Conservation (phyloP, 176 grass and related monocot genomes). For the Alloteropsis semialata region DNA sequence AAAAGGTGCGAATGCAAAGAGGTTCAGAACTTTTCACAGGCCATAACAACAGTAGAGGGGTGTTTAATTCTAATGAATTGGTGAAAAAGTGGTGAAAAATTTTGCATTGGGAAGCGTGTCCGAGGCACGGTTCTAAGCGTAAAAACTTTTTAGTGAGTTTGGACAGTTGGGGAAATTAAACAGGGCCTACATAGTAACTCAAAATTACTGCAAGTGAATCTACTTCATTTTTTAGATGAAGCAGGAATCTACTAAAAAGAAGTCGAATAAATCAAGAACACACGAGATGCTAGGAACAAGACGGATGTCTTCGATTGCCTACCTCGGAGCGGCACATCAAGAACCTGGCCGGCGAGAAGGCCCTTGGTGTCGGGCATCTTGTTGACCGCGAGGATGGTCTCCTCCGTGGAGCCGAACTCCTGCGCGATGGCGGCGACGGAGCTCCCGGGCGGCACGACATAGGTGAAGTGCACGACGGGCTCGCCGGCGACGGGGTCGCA, state of each 20-base stretch:
- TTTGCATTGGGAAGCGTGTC: too few relatives aligned
- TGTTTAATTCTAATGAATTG: too few relatives aligned
- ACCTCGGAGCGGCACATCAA: constrained; percentile 91
- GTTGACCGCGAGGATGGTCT: constrained; percentile 50
- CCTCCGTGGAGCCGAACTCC: constrained; percentile 55
- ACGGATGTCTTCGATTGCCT: background rate
- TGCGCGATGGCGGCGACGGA: constrained; percentile 52
- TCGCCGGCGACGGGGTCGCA: constrained; percentile 59
- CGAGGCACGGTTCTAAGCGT: too few relatives aligned
- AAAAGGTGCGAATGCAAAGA: background rate
- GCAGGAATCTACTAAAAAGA: background rate
- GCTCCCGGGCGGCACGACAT: constrained; percentile 52
- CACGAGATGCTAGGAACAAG: background rate
- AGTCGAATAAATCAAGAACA: background rate
- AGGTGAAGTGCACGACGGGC: constrained; percentile 66
- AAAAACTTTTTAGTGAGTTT: too few relatives aligned
- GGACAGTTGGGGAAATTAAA: too few relatives aligned
- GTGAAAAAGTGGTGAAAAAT: too few relatives aligned
- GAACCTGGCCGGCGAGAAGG: constrained; percentile 74
- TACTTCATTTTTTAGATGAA: background rate
- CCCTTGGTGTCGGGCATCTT: constrained; percentile 67
- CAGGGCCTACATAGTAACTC: background rate
- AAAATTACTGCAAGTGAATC: background rate
- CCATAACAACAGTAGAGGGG: background rate
- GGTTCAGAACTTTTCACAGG: background rate